These are phyloP conservation scores for Ottelia alismoides DNA, from an alignment of 106 monocot genomes.

Conservation along the genomic window DNA sequence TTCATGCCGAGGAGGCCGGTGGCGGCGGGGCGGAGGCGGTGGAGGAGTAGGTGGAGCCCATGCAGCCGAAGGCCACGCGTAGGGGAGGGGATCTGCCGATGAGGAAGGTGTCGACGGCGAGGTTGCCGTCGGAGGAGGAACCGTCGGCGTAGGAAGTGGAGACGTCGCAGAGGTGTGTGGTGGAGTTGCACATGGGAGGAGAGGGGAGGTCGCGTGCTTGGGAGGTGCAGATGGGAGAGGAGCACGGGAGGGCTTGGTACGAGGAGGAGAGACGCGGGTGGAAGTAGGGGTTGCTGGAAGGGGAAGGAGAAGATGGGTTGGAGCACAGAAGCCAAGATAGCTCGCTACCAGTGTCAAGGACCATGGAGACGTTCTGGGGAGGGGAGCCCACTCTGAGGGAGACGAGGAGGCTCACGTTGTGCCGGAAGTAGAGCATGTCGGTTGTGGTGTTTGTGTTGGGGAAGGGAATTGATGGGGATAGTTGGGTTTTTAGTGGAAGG, in stretches of 20 bases:
- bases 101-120: constrained; percentile 55
- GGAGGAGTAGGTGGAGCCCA: constrained; percentile 37
- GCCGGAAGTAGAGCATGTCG: constrained; percentile 82
- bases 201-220: constrained; percentile 54
- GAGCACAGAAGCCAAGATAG: constrained; percentile 86
- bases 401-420: constrained; percentile 78
- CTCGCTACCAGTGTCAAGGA: constrained; percentile 99
- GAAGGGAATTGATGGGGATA: constrained; percentile 19
- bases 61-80: constrained; percentile 72
- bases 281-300: no score
- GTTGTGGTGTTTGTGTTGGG: neutral
- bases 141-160: constrained; percentile 79
- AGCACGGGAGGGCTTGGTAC: constrained; percentile 51
- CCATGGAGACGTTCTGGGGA: constrained; percentile 89
- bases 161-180: constrained; percentile 48
- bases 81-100: constrained; percentile 26
- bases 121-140: constrained; percentile 70
- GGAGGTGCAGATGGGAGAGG: constrained; percentile 50
- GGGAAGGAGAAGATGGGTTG: neutral
- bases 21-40: constrained; percentile 8
- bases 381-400: constrained; percentile 76
- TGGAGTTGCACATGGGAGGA: constrained; percentile 38
- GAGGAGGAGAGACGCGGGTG: constrained; percentile 35
- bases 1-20: constrained; percentile 88
- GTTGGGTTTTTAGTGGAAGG: constrained; percentile 30